Evolutionary conservation across 352 stramenopile species (phyloP).

Genomic region (Pythium phragmitis): DNA sequence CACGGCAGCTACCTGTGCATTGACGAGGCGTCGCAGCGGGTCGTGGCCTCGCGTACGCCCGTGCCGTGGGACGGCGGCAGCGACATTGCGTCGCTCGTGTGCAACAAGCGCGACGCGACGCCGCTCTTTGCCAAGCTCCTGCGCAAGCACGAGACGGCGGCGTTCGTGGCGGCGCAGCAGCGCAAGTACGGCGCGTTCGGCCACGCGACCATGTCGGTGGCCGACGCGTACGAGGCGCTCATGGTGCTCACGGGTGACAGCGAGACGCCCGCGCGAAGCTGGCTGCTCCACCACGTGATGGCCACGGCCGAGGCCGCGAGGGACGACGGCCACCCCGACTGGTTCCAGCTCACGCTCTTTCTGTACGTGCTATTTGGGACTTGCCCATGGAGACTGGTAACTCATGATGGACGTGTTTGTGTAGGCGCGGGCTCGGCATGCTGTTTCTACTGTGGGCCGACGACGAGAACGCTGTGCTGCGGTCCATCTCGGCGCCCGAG

Average conservation of each 20-base stretch:
- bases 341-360: conserved; percentile 77
- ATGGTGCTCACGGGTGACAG: conserved; percentile 62
- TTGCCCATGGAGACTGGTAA: not conserved
- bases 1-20: conserved; percentile 80
- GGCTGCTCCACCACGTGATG: conserved; percentile 75
- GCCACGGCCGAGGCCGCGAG: conserved; percentile 55
- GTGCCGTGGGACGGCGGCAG: conserved; percentile 66
- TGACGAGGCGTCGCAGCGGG: conserved; percentile 40
- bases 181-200: conserved; percentile 48
- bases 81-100: conserved; percentile 73
- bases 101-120: conserved; percentile 51
- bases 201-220: conserved; percentile 53
- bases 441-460: conserved; percentile 77
- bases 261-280: conserved; percentile 38
- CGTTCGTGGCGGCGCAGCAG: conserved; percentile 49
- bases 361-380: conserved; percentile 32
- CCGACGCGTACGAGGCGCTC: conserved; percentile 57
- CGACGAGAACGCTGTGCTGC: conserved; percentile 59
- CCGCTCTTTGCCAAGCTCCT: conserved; percentile 68
- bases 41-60: conserved; percentile 44
- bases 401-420: not conserved
- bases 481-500: conserved; percentile 68
- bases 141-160: conserved; percentile 68
- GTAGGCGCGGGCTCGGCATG: conserved; percentile 63
- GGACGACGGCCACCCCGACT: conserved; percentile 73